These are phyloP conservation scores for Salix arbutifolia DNA, from an alignment of 345 rosid genomes.

Conservation along the genomic window DNA sequence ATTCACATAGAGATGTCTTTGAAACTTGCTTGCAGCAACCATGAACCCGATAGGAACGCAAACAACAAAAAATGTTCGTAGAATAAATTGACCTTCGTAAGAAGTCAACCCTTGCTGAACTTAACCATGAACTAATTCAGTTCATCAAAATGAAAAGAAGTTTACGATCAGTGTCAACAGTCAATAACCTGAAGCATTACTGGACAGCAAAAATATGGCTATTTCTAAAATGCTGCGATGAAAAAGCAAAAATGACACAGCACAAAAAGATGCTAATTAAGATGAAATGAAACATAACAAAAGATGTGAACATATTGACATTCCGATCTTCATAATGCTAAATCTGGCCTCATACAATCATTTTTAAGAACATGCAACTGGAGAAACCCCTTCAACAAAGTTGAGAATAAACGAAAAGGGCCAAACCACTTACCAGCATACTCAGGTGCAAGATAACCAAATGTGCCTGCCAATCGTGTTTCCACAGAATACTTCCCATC, in stretches of 20 bases:
- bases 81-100: no score
- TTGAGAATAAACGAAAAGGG: background rate
- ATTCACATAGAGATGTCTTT: background rate
- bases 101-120: background rate
- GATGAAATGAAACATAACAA: background rate
- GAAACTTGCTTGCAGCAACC: background rate
- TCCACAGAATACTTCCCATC: slow-evolving; percentile 23
- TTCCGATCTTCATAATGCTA: background rate
- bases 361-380: background rate
- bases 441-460: slow-evolving; percentile 33
- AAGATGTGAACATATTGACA: background rate
- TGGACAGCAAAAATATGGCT: background rate
- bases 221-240: background rate
- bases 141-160: background rate
- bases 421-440: slow-evolving; percentile 21
- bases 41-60: background rate
- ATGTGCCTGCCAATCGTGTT: slow-evolving; percentile 25
- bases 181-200: background rate
- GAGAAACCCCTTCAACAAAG: background rate
- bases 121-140: background rate
- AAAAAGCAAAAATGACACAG: background rate
- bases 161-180: background rate
- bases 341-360: background rate
- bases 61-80: background rate
- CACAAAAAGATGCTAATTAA: background rate